phyloP scores from a whole-genome alignment of 257 asterid species.

The Solanum lycopersicoides region DNA sequence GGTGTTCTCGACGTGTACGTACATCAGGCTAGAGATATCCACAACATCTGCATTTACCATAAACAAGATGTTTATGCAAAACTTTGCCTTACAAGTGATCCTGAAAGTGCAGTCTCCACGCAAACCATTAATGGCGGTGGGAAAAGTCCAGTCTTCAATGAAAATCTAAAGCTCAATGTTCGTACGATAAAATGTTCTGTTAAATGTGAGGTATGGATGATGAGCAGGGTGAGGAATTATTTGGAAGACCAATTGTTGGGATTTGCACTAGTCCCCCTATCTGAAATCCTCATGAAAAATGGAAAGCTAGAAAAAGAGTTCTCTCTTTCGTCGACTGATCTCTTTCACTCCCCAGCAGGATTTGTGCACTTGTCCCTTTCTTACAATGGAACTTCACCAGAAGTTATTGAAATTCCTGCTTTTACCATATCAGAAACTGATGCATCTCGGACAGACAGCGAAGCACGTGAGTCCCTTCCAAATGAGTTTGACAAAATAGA shows the following conservation, averaged over 20 bases:
- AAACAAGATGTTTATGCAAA: slow-evolving; percentile 95
- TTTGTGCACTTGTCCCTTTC: slow-evolving; percentile 72
- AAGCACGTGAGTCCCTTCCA: slow-evolving; percentile 21
- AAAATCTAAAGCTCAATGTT: slow-evolving; percentile 48
- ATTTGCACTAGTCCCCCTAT: slow-evolving; percentile 76
- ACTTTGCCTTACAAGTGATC: slow-evolving; percentile 73
- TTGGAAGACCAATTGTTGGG: slow-evolving; percentile 93
- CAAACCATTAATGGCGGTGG: slow-evolving; percentile 91
- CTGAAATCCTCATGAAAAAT: slow-evolving; percentile 49
- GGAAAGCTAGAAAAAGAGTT: slow-evolving; percentile 86
- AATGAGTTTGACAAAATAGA: slow-evolving; percentile 64
- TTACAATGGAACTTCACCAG: slow-evolving; percentile 61
- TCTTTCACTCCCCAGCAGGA: slow-evolving; percentile 98
- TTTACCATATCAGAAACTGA: slow-evolving; percentile 20
- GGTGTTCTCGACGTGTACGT: slow-evolving; percentile 78
- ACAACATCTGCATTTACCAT: slow-evolving; percentile 92
- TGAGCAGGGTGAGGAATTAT: slow-evolving; percentile 87
- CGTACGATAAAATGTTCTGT: slow-evolving; percentile 59
- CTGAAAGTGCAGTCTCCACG: slow-evolving; percentile 67
- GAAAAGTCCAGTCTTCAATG: slow-evolving; percentile 74
- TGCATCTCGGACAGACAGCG: slow-evolving; percentile 16
- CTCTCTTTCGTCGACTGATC: slow-evolving; percentile 85
- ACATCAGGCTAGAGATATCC: slow-evolving; percentile 88
- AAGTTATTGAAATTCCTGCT: slow-evolving; percentile 52
- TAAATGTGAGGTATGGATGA: slow-evolving; percentile 96